A percentile compares a stretch with the other conserved stretches of the same genome.
Evolutionary conservation across 2,329 filamentous ascomycete genomes (phyloP).

Genomic region (Xylariaceae sp.): DNA sequence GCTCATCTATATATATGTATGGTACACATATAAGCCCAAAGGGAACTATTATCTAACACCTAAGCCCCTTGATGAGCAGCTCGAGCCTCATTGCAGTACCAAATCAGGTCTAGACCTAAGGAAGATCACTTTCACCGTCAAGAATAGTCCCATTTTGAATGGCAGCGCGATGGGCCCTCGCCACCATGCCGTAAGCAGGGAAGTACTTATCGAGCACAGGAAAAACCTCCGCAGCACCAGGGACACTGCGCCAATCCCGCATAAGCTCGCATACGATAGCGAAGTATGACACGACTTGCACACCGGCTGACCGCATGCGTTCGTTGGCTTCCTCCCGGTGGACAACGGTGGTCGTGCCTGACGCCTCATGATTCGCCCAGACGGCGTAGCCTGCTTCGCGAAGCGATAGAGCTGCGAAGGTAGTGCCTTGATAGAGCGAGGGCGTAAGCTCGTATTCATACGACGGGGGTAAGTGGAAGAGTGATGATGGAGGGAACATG

Average conservation of each 20-base stretch:
- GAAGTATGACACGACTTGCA: conserved; percentile 60
- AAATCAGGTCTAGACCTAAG: conserved; percentile 6
- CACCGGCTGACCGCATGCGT: conserved; percentile 63
- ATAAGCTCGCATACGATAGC: conserved; percentile 64
- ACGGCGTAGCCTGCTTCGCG: conserved; percentile 68
- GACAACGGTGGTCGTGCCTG: conserved; percentile 59
- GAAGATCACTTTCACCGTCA: conserved; percentile 46
- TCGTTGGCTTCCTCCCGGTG: conserved; percentile 62
- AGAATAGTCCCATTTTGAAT: conserved; percentile 56
- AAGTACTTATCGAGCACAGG: conserved; percentile 62
- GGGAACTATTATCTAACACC: too few species aligned
- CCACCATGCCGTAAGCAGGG: conserved; percentile 62
- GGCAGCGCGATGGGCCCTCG: conserved; percentile 57
- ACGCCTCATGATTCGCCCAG: conserved; percentile 69
- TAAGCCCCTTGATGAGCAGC: too few species aligned
- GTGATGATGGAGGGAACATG: too few species aligned
- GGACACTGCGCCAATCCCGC: conserved; percentile 62
- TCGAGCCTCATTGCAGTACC: too few species aligned
- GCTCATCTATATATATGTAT: too few species aligned
- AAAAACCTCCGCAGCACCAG: conserved; percentile 53
- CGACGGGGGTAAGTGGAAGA: too few species aligned
- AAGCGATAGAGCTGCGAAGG: conserved; percentile 70
- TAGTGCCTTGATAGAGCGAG: conserved; percentile 41
- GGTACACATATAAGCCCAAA: too few species aligned
- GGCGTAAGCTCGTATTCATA: too few species aligned